A percentile compares a stretch with the other conserved stretches of the same genome.
Conservation (phyloP, 345 rosid species). For the Eucalyptus erythrocorys region DNA sequence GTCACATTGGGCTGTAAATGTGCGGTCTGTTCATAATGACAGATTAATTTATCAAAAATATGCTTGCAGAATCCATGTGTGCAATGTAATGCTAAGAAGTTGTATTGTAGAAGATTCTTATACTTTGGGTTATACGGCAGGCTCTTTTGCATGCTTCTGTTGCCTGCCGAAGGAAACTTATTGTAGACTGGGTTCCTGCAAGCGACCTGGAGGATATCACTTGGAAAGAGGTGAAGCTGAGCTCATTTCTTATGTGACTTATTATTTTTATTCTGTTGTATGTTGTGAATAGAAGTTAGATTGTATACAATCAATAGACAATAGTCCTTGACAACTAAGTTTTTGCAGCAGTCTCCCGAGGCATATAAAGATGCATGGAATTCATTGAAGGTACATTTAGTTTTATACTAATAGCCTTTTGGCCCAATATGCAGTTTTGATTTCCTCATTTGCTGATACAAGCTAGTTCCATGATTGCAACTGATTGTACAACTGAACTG, state of each 20-base stretch:
- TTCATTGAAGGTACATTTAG: constrained; percentile 54
- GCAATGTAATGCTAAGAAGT: background rate
- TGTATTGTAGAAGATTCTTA: background rate
- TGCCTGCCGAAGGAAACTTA: constrained; percentile 62
- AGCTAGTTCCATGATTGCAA: background rate
- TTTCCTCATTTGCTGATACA: background rate
- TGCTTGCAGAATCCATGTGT: background rate
- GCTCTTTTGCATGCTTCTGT: constrained; percentile 97
- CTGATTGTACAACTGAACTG: background rate
- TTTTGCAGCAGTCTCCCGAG: constrained; percentile 54
- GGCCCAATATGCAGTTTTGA: background rate
- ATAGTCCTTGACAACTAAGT: background rate
- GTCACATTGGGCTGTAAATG: background rate
- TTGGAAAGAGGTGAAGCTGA: constrained; percentile 32
- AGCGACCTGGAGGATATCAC: constrained; percentile 65
- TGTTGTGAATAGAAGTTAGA: background rate
- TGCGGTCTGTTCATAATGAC: background rate
- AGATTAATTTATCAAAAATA: background rate
- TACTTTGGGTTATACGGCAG: constrained; percentile 16
- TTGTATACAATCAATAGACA: background rate
- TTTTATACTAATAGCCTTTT: background rate
- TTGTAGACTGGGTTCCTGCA: constrained; percentile 83
- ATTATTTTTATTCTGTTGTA: constrained; percentile 1
- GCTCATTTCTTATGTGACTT: background rate
- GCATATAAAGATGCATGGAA: constrained; percentile 72